Percentiles rank a stretch among this genome's conserved stretches.
Evolutionary conservation across 164 flowering plant species (phyloP).

Genomic region (Vitis rotundifolia): DNA sequence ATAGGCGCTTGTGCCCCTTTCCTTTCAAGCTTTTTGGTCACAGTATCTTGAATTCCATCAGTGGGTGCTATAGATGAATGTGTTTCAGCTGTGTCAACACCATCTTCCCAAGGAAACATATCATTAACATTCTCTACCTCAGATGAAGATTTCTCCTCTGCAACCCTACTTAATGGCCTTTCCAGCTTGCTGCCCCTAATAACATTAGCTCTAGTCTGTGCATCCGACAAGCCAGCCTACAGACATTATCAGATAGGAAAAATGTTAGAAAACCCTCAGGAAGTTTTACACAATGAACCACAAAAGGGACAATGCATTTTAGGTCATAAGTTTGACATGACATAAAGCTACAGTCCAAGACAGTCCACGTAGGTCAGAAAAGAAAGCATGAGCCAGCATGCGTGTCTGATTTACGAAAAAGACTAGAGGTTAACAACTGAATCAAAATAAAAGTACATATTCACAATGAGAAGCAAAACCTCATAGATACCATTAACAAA

Average conservation of each 20-base stretch:
- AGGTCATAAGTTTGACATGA: not conserved
- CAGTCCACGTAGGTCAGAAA: too few species aligned
- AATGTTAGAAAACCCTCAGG: not conserved
- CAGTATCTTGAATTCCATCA: constrained; percentile 16
- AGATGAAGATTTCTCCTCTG: constrained; percentile 22
- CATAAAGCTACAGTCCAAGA: too few species aligned
- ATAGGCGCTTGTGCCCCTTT: constrained; percentile 9
- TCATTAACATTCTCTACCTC: constrained; percentile 35
- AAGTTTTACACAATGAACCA: not conserved
- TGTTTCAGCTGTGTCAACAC: constrained; percentile 20
- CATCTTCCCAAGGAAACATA: constrained; percentile 13
- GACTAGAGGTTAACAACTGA: not conserved
- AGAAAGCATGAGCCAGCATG: too few species aligned
- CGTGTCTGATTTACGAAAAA: not conserved
- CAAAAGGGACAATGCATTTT: not conserved
- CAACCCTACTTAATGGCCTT: constrained; percentile 19
- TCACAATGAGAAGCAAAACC: not conserved
- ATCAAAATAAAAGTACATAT: not conserved
- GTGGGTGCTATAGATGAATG: constrained; percentile 20
- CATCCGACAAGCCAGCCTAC: constrained; percentile 34
- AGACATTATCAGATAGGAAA: not conserved
- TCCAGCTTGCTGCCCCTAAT: constrained; percentile 31
- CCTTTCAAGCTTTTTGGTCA: constrained; percentile 11
- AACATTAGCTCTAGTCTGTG: constrained; percentile 39
- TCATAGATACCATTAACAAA: not conserved